phyloP scores from a whole-genome alignment of 106 monocot species.

The Xerophyta viscosa region DNA sequence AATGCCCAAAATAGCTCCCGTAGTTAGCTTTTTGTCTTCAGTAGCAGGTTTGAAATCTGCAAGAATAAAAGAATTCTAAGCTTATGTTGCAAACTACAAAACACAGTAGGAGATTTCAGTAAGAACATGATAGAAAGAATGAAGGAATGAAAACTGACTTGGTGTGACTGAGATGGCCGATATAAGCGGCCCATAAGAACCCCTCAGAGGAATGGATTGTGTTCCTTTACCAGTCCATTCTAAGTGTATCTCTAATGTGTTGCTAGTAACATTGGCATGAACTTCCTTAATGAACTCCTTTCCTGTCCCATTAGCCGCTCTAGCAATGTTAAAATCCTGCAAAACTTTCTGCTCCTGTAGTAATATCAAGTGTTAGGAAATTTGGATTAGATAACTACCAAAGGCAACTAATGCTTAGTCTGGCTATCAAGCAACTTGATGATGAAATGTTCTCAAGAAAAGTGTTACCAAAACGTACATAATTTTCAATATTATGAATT shows the following conservation, averaged over 20 bases:
- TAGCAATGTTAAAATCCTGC: conserved; percentile 42
- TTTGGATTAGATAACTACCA: too few relatives aligned
- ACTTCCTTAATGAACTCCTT: conserved; percentile 24
- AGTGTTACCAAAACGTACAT: too few relatives aligned
- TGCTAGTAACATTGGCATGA: conserved; percentile 11
- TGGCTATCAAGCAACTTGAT: too few relatives aligned
- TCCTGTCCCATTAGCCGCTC: conserved; percentile 45
- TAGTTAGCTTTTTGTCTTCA: conserved; percentile 7
- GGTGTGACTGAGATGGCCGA: conserved; percentile 53
- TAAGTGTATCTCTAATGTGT: conserved; percentile 42
- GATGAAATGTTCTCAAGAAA: too few relatives aligned
- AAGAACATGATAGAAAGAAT: background rate
- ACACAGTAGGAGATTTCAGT: too few relatives aligned
- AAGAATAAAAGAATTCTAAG: too few relatives aligned
- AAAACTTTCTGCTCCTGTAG: conserved; percentile 36
- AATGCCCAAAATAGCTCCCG: too few relatives aligned
- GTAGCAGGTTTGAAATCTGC: conserved; percentile 10
- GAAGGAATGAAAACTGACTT: conserved; percentile 29
- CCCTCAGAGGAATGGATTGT: conserved; percentile 30
- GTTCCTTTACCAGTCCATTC: conserved; percentile 61
- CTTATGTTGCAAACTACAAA: too few relatives aligned
- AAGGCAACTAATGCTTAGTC: too few relatives aligned
- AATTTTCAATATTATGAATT: too few relatives aligned
- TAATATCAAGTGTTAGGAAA: too few relatives aligned
- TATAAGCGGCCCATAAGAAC: conserved; percentile 57